Conservation (phyloP, 805 yeast genomes). For the Saccharomycopsis schoenii region DNA sequence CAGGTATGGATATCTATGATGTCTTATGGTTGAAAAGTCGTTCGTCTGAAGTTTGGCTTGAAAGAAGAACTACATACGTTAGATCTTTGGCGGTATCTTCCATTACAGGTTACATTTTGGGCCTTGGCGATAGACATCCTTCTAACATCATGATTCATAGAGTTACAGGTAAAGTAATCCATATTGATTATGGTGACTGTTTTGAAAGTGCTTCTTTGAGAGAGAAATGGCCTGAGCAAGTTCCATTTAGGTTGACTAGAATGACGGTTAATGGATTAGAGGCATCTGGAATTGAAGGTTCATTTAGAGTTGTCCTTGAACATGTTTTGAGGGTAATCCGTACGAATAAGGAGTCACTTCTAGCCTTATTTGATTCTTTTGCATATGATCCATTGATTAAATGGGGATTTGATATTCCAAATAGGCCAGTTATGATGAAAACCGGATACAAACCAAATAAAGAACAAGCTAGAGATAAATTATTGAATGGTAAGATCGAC, state of each 20-base stretch:
- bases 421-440: constrained; percentile 63
- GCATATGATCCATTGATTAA: constrained; percentile 97
- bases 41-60: constrained; percentile 96
- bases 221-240: constrained; percentile 96
- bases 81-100: constrained; percentile 97
- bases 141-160: constrained; percentile 93
- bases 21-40: constrained; percentile 94
- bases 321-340: constrained; percentile 93
- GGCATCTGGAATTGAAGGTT: constrained; percentile 96
- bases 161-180: constrained; percentile 89
- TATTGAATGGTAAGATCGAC: constrained; percentile 65
- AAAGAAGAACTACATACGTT: constrained; percentile 91
- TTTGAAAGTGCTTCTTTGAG: constrained; percentile 95
- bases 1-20: constrained; percentile 93
- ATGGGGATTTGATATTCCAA: constrained; percentile 96
- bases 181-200: constrained; percentile 98
- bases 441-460: constrained; percentile 62
- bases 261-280: constrained; percentile 99
- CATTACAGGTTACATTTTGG: constrained; percentile 95
- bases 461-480: constrained; percentile 57
- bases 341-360: constrained; percentile 88
- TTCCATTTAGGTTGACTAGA: constrained; percentile 91
- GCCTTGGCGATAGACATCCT: constrained; percentile 97
- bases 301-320: constrained; percentile 92
- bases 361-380: constrained; percentile 97